Conservation (phyloP, 2,329 filamentous ascomycete species). For the Fusarium buharicum region DNA sequence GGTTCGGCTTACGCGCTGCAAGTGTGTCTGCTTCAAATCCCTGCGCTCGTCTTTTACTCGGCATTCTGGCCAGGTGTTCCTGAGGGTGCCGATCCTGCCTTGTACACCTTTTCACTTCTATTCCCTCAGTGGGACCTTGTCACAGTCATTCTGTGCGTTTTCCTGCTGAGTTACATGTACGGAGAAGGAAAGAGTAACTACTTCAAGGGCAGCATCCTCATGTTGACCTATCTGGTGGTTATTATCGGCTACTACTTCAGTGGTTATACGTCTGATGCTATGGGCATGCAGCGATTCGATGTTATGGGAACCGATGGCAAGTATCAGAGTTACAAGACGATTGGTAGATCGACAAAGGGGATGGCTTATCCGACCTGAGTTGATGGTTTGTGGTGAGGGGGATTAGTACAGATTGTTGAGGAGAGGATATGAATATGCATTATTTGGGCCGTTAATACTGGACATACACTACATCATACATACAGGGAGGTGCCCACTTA, state of each 20-base stretch:
- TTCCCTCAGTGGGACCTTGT: constrained; percentile 99
- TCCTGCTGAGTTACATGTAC: constrained; percentile 96
- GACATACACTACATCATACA: constrained; percentile 31
- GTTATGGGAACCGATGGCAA: constrained; percentile 61
- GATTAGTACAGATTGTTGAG: background rate
- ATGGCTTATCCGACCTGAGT: constrained; percentile 43
- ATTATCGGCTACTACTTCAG: constrained; percentile 92
- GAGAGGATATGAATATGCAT: constrained; percentile 13
- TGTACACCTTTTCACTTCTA: constrained; percentile 83
- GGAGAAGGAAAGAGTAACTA: constrained; percentile 99
- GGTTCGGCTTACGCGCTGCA: constrained; percentile 96
- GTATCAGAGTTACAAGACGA: constrained; percentile 64
- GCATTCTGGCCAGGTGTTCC: constrained; percentile 70
- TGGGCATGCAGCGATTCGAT: constrained; percentile 63
- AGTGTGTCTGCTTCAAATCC: constrained; percentile 94
- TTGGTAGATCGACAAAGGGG: constrained; percentile 58
- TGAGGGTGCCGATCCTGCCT: constrained; percentile 53
- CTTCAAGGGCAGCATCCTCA: constrained; percentile 96
- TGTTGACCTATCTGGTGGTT: constrained; percentile 93
- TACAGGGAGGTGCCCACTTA: constrained; percentile 11
- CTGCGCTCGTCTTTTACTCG: constrained; percentile 90
- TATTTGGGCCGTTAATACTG: constrained; percentile 25
- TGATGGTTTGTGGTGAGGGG: background rate
- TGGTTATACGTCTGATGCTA: constrained; percentile 60
- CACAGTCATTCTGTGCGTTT: constrained; percentile 93